Evolutionary conservation across 441 rosid genomes (phyloP), one percentile per base, ranked within the genome.

Genomic region (Manihot esculenta): DNA sequence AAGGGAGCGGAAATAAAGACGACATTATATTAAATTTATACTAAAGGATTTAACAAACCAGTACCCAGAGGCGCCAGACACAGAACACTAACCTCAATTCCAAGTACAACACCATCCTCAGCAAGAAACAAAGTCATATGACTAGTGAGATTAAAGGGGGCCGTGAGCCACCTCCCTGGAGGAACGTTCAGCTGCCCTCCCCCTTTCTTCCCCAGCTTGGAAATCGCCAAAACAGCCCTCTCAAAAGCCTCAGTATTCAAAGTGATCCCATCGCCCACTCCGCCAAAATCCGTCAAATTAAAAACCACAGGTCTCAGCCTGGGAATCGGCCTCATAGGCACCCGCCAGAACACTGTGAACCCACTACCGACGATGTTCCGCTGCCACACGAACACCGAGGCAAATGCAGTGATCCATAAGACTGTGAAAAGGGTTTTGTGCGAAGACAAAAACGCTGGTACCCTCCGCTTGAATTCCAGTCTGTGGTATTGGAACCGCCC

Each of bases 61-160:
- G 17, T 47, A 69, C 50, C 26, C 15, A 48, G 35, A 67, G 58
- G 10, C 11, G 15, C 23, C 7, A 63, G 17, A 33, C 7, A 17
- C n/a, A 58, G 27, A 13, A 24, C 17, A 77, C 80, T 47, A 47
- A 92, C 99, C 97, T 89, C 76, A 74, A 95, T 59, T 2, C 85
- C 99, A 35, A 95, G 95, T 66, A 95, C 86, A 78, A 87, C 97
- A 53, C 89, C 86, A 79, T 86, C 92, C 77, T 89, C 88, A 18
- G 96, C 92, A 20, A 95, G 95, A 72, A 95, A 95, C 55, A 95
- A 74, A 59, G 99, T 95, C 87, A 95, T 86, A 66, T 89, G 92
- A 71, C 99, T 95, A 9, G 98, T 91, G 47, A 93, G 91, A 81
- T 95, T 95, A 81, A 95, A 95, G 61, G 99, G 99, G 17, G 93